A percentile compares a stretch with the other conserved stretches of the same genome.
phyloP scores from a whole-genome alignment of 306 rosid species.

The Vigna reflexopilosa region DNA sequence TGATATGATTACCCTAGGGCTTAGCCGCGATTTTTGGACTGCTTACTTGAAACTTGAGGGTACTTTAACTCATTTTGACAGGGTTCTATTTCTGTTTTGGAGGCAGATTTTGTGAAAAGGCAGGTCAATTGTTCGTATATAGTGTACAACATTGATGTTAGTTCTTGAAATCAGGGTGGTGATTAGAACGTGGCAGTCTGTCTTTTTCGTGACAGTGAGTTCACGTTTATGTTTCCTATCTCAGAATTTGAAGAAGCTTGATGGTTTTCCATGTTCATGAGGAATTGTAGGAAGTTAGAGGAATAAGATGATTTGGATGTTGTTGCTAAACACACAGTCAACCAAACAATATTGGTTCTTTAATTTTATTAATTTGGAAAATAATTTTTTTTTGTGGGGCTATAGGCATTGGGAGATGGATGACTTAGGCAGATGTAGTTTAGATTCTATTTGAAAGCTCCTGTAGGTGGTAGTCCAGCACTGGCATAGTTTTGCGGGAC shows the following conservation, averaged over 20 bases:
- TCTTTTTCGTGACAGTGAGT: conserved; percentile 2
- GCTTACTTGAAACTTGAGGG: background rate
- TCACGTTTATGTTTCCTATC: conserved; percentile 27
- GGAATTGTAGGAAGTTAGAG: conserved; percentile 26
- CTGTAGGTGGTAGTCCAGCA: conserved; percentile 18
- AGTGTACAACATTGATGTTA: background rate
- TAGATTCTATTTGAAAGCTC: conserved; percentile 14
- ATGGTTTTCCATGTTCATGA: conserved; percentile 10
- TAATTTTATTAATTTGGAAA: background rate
- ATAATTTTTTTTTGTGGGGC: background rate
- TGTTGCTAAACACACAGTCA: conserved; percentile 14
- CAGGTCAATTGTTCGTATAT: background rate
- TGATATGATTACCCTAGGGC: background rate
- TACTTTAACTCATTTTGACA: conserved; percentile 11
- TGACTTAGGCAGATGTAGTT: background rate
- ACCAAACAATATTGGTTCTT: background rate
- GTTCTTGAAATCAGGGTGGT: conserved; percentile 1
- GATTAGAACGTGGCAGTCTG: background rate
- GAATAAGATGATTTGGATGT: conserved; percentile 1
- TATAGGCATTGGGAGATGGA: conserved; percentile 1
- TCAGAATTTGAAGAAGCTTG: conserved; percentile 12
- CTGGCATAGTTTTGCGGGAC: background rate
- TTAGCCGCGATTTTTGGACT: conserved; percentile 7
- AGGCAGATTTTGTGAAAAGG: background rate
- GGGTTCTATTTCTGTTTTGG: conserved; percentile 6